Conservation (phyloP, 2,329 filamentous ascomycete genomes). For the Botryotinia globosa region DNA sequence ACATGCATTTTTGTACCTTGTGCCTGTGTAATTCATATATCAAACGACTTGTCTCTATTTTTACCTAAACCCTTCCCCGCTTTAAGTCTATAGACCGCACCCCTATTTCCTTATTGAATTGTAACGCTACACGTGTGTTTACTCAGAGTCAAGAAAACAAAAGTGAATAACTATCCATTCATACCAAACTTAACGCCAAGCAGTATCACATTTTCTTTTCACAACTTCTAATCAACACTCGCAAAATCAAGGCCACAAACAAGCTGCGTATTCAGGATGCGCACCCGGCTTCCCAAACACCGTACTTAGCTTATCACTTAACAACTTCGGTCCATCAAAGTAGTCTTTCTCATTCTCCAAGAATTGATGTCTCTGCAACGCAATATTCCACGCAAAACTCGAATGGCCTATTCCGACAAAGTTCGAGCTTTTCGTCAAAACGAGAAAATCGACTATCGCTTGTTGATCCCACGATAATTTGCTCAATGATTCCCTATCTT, state of each 20-base stretch:
- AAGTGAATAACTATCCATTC: background rate
- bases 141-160: background rate
- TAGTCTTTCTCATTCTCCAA: conserved; percentile 25
- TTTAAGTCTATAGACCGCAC: too few species aligned
- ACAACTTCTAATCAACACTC: background rate
- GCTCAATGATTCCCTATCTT: conserved; percentile 38
- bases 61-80: too few species aligned
- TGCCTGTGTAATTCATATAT: too few species aligned
- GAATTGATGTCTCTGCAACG: conserved; percentile 34
- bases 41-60: too few species aligned
- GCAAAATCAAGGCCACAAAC: conserved; percentile 28
- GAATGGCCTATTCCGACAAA: conserved; percentile 46
- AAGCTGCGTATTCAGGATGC: conserved; percentile 30
- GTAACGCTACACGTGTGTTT: background rate
- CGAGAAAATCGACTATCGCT: conserved; percentile 49
- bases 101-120: too few species aligned
- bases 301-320: conserved; percentile 33
- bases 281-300: conserved; percentile 27
- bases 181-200: background rate
- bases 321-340: conserved; percentile 26
- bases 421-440: conserved; percentile 44
- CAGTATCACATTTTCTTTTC: background rate
- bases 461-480: conserved; percentile 47
- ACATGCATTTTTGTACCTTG: too few species aligned
- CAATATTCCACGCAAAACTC: conserved; percentile 48